Base-by-base conservation (phyloP, 768 basidiomycete genomes). In the Lactifluus hygrophoroides region DNA sequence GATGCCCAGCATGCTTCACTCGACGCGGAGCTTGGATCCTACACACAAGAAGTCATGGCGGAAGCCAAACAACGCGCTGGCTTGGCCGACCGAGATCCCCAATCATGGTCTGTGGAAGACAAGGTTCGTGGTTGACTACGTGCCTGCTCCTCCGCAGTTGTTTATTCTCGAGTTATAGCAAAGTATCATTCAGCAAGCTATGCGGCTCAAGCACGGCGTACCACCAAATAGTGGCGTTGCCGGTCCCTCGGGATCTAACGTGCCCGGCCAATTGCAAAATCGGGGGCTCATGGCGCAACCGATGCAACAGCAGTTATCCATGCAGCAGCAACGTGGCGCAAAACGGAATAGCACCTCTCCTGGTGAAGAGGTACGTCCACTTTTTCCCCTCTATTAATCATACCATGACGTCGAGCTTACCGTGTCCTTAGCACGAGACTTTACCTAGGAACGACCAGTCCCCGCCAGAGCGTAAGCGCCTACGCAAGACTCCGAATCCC, bases 31-130 rank as follows among this genome's bases (percentile, higher is more conserved):
- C 58, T 85, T 5, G 61, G 64, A 38, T 60, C 66, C 35, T 70
- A 85, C 4, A 76, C 81, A 0, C 51, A 67, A 6, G 30, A 52
- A 0, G 1, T 66, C 0, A 43, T 86, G 4, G 60, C 64, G 0
- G 46, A 21, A 45, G 61, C 80, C 55, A 80, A 74, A 66, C 61
- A 65, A 23, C 82, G 82, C 16, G 43, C 76, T 27, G 76, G 76
- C 7, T 14, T 78, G 1, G 66, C 52, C 1, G 78, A 80, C 25
- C 84, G 79, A 68, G 80, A 83, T 13, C 35, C 75, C 0, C 62
- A 57, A 3, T 61, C 70, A 16, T 66, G 85, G 62, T 76, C 73
- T 35, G 30, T 66, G n/a, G 70, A 73, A 0, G 86, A 88, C n/a
- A 88, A 86, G 79, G 86, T 86, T 11, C 3, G 54, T 61, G 43